Evolutionary conservation across 345 rosid genomes (phyloP).

Genomic region (Pistacia atlantica): DNA sequence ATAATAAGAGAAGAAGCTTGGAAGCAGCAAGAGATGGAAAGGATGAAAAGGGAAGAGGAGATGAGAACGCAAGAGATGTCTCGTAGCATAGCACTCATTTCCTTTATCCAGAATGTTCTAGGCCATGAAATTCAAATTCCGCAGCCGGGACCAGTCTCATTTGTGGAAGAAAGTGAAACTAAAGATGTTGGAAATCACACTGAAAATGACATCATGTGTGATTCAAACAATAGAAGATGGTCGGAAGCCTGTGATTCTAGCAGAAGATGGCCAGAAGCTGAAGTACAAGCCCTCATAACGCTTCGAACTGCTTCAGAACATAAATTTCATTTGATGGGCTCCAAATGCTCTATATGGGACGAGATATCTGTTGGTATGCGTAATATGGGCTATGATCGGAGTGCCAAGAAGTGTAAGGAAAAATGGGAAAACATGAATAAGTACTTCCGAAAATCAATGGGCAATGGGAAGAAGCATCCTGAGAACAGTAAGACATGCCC

Average conservation of each 20-base stretch:
- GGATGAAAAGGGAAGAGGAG: slow-evolving; percentile 60
- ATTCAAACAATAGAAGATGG: slow-evolving; percentile 31
- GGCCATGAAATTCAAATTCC: slow-evolving; percentile 49
- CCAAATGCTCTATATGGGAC: slow-evolving; percentile 60
- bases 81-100: slow-evolving; percentile 61
- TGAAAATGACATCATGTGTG: slow-evolving; percentile 21
- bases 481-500: slow-evolving; percentile 50
- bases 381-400: slow-evolving; percentile 56
- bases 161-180: slow-evolving; percentile 27
- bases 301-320: slow-evolving; percentile 51
- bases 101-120: slow-evolving; percentile 48
- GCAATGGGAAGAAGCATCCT: slow-evolving; percentile 42
- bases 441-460: slow-evolving; percentile 58
- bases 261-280: slow-evolving; percentile 76
- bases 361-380: slow-evolving; percentile 61
- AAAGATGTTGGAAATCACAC: slow-evolving; percentile 20
- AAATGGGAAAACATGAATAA: slow-evolving; percentile 89
- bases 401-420: slow-evolving; percentile 75
- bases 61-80: slow-evolving; percentile 53
- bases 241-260: slow-evolving; percentile 32
- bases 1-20: slow-evolving; percentile 74
- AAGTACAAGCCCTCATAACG: slow-evolving; percentile 68
- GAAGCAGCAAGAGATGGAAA: slow-evolving; percentile 66
- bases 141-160: slow-evolving; percentile 22
- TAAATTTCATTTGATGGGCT: slow-evolving; percentile 33